Percentiles rank a stretch among this genome's conserved stretches.
Conservation (phyloP, 768 basidiomycete species). For the Mycena capillaripes region DNA sequence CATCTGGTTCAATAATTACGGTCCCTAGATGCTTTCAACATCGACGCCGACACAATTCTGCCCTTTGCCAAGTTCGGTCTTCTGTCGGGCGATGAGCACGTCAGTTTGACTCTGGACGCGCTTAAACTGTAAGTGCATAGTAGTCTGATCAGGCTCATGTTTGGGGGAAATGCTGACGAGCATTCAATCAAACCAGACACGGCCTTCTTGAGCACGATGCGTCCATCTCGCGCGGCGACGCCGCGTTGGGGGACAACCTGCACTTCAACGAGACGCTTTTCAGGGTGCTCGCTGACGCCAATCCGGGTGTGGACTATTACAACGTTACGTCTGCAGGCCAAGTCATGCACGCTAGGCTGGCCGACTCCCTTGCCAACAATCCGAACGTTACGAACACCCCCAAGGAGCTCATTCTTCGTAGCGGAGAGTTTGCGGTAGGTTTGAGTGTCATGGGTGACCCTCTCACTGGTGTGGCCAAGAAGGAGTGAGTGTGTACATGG, state of each 20-base stretch:
- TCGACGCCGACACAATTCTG: slow-evolving; percentile 9
- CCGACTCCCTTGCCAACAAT: slow-evolving; percentile 19
- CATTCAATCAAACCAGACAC: slow-evolving; percentile 24
- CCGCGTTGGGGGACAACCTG: slow-evolving; percentile 24
- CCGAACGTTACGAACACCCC: slow-evolving; percentile 27
- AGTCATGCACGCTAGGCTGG: slow-evolving; percentile 27
- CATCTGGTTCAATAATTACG: too few species aligned
- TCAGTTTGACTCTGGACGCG: not conserved
- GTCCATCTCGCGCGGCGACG: slow-evolving; percentile 30
- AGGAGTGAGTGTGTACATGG: slow-evolving; percentile 25
- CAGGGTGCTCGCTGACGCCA: slow-evolving; percentile 25
- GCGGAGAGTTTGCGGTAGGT: slow-evolving; percentile 20
- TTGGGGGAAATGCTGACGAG: too few species aligned
- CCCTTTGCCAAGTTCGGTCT: slow-evolving; percentile 16
- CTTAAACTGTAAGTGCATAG: too few species aligned
- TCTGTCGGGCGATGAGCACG: not conserved
- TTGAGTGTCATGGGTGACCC: slow-evolving; percentile 31
- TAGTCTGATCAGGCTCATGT: too few species aligned
- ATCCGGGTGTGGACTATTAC: slow-evolving; percentile 36
- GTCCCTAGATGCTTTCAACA: slow-evolving; percentile 19
- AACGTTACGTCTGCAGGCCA: slow-evolving; percentile 30
- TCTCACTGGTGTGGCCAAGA: slow-evolving; percentile 25
- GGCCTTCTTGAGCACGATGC: slow-evolving; percentile 34
- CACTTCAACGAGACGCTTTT: slow-evolving; percentile 36
- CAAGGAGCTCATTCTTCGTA: slow-evolving; percentile 31